Evolutionary conservation across 2,329 filamentous ascomycete species (phyloP).

Genomic region (Fusarium fujikuroi): DNA sequence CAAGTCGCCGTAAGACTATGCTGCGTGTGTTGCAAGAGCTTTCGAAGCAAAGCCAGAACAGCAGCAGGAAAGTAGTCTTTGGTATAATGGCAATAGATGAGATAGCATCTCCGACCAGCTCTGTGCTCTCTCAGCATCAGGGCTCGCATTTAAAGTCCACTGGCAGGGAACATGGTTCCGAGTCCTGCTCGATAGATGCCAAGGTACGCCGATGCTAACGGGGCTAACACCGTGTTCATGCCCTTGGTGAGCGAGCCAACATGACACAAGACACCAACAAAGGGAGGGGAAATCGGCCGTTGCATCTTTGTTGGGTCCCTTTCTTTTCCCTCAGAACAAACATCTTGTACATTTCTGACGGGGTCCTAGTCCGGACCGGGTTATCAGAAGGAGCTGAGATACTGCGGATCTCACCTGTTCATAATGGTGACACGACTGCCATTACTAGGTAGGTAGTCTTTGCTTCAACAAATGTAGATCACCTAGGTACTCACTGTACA

Average conservation of each 20-base stretch:
- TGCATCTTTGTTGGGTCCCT: slow-evolving; percentile 9
- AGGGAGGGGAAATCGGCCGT: slow-evolving; percentile 1
- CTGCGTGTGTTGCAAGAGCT: not conserved
- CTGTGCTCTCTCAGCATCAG: not conserved
- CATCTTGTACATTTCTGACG: not conserved
- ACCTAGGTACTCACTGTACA: not conserved
- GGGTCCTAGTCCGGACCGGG: not conserved
- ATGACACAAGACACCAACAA: slow-evolving; percentile 15
- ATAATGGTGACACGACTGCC: not conserved
- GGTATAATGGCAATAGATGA: not conserved
- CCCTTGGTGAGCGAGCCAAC: slow-evolving; percentile 11
- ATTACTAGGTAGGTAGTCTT: not conserved
- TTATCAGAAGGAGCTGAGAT: not conserved
- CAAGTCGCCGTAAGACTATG: not conserved
- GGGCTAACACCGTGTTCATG: slow-evolving; percentile 20
- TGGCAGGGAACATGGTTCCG: slow-evolving; percentile 27
- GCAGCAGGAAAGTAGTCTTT: not conserved
- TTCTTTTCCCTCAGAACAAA: not conserved
- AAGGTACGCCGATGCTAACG: slow-evolving; percentile 13
- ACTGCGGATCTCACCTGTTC: not conserved
- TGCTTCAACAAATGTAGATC: not conserved
- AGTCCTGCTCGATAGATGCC: slow-evolving; percentile 18
- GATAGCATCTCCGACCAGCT: not conserved
- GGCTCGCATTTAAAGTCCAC: slow-evolving; percentile 11
- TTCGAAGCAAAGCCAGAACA: not conserved